These are phyloP conservation scores for Streptanthus diversifolius DNA, from an alignment of 345 rosid species.

Conservation along the genomic window DNA sequence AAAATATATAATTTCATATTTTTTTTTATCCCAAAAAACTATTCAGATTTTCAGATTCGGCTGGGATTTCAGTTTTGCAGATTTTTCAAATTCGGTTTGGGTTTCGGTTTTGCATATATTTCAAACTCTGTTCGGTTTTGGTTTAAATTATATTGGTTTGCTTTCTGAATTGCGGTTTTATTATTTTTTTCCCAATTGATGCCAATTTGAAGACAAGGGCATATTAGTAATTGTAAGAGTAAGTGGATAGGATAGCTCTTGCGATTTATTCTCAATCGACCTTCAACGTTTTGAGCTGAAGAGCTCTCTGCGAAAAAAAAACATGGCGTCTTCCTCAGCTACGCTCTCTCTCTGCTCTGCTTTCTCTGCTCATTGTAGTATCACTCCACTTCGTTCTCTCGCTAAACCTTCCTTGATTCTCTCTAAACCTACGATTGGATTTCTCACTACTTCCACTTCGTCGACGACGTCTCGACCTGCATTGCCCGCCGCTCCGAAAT, in stretches of 20 bases:
- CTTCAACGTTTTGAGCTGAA: not conserved
- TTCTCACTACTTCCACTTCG: constrained; percentile 26
- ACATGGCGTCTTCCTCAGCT: constrained; percentile 50
- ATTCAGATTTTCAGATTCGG: no score
- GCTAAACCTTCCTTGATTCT: constrained; percentile 31
- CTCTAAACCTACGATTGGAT: constrained; percentile 30
- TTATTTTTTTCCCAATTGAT: not conserved
- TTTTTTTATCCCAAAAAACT: no score
- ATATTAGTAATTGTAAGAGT: not conserved
- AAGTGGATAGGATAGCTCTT: constrained; percentile 33
- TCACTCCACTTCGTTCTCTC: constrained; percentile 40
- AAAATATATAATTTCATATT: no score
- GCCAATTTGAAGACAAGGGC: not conserved
- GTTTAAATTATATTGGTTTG: not conserved
- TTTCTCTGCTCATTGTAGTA: constrained; percentile 51
- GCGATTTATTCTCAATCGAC: not conserved
- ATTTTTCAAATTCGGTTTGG: no score
- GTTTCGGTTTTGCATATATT: no score
- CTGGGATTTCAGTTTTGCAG: no score
- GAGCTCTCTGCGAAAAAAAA: constrained; percentile 8
- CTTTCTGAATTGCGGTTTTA: not conserved
- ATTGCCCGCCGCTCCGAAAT: constrained; percentile 38
- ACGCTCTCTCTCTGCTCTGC: constrained; percentile 63
- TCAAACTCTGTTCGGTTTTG: not conserved
- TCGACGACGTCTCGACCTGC: constrained; percentile 36